Base-by-base conservation (phyloP, 805 yeast species). In the Yamadazyma ubonensis region DNA sequence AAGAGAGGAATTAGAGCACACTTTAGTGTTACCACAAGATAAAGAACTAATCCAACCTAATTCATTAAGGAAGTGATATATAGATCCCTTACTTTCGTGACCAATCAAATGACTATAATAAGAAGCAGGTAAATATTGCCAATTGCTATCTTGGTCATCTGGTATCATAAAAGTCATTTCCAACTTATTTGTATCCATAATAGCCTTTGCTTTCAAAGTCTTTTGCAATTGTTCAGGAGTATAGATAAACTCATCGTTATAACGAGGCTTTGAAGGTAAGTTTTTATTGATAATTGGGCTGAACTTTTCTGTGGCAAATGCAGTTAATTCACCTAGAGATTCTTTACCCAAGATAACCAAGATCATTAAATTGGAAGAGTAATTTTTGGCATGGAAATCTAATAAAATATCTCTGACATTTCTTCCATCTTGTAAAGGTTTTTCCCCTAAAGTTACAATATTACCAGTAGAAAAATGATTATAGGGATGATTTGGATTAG, bases 391-490 rank as follows among this genome's bases (percentile, higher is more conserved):
- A 59, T 93, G 83, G 59, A 86, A 91, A 49, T 85, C 80, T 39
- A 91, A 64, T 45, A 91, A 71, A 53, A 84, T 86, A 21, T 83
- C 86, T 53, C 98, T 77, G 10, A 88, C 91, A 55, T 93, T 84
- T 16, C 82, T 46, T 8, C 86, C 87, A 12, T 69, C 49, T 8
- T 61, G 44, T 11, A 63, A 56, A 2, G 98, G 98, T 3, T 65
- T 72, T 5, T 71, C 78, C 23, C 83, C 83, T 37, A 91, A 69
- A 1, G 99, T 91, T 29, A 67, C 62, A 40, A 75, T 67, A 60
- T 90, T 91, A 39, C 99, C 99, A 0, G 99, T 91, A 15, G 95
- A 81, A 54, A 91, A 91, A 43, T 87, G 86, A 55, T 81, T 79
- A 60, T 78, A 86, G 0, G 98, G 97, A 62, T 93, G 98, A 0